Evolutionary conservation across 495 filamentous ascomycete genomes (phyloP).

Genomic region (Aspergillus olivimuriae): DNA sequence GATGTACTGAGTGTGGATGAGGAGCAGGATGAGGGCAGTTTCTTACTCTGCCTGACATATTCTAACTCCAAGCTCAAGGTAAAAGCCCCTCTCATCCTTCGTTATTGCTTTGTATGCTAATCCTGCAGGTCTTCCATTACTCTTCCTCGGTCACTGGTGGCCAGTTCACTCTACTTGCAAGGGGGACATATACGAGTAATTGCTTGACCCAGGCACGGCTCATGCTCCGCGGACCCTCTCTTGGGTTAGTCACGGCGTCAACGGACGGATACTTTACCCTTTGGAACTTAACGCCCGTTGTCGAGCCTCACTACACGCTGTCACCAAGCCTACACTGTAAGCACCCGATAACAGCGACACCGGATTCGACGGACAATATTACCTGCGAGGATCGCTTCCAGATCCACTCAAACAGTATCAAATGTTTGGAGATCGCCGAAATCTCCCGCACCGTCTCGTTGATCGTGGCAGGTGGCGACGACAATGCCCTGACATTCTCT

Average conservation of each 20-base stretch:
- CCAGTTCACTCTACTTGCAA: conserved; percentile 49
- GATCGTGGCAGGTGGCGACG: conserved; percentile 75
- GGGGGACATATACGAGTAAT: conserved; percentile 63
- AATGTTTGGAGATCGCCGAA: conserved; percentile 40
- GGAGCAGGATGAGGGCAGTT: conserved; percentile 16
- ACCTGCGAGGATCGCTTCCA: conserved; percentile 32
- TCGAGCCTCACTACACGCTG: conserved; percentile 28
- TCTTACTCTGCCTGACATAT: conserved; percentile 58
- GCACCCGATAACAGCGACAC: conserved; percentile 8
- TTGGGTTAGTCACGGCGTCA: conserved; percentile 48
- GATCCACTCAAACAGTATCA: conserved; percentile 73
- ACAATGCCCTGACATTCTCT: conserved; percentile 65
- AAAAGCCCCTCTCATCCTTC: conserved; percentile 5
- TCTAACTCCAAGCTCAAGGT: conserved; percentile 74
- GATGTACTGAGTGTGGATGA: conserved; percentile 42
- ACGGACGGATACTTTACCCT: conserved; percentile 57
- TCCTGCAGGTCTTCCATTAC: conserved; percentile 53
- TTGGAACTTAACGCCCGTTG: conserved; percentile 40
- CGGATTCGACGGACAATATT: conserved; percentile 18
- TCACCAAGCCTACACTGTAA: conserved; percentile 14
- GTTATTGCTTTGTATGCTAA: conserved; percentile 2
- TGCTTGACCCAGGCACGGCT: conserved; percentile 72
- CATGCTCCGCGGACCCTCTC: conserved; percentile 17
- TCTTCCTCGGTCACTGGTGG: conserved; percentile 19
- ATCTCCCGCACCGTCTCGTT: conserved; percentile 34